Evolutionary conservation across 306 rosid species (phyloP).

Genomic region (Abrus pulchellus): DNA sequence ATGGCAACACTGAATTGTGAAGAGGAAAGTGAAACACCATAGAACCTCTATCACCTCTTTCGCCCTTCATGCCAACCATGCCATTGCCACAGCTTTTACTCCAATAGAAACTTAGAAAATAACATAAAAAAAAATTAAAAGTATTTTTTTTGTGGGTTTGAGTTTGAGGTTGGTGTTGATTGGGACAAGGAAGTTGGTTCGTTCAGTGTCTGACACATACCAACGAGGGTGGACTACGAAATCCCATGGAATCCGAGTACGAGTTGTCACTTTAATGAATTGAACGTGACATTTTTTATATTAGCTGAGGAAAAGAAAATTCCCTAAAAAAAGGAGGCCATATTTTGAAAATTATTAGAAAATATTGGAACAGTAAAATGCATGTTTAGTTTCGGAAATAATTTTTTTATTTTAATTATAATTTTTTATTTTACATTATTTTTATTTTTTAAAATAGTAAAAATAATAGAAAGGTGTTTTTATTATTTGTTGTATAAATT

Average conservation of each 20-base stretch:
- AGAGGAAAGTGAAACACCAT: neutral
- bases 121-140: neutral
- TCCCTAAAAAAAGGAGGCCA: neutral
- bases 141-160: neutral
- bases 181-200: slow-evolving; percentile 28
- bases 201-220: neutral
- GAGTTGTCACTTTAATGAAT: neutral
- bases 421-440: too few relatives aligned
- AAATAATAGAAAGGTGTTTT: too few relatives aligned
- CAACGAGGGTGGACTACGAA: neutral
- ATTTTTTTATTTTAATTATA: too few relatives aligned
- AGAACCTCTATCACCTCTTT: slow-evolving; percentile 18
- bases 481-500: too few relatives aligned
- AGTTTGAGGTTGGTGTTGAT: neutral
- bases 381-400: too few relatives aligned
- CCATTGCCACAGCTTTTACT: slow-evolving; percentile 4
- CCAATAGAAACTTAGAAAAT: neutral
- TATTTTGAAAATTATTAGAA: too few relatives aligned
- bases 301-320: neutral
- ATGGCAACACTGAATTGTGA: slow-evolving; percentile 12
- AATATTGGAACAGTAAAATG: too few relatives aligned
- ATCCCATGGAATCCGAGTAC: neutral
- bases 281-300: neutral
- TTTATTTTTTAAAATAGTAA: too few relatives aligned
- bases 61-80: neutral